Percentiles rank a stretch among this genome's conserved stretches.
Evolutionary conservation across 2,329 filamentous ascomycete species (phyloP).

Genomic region (Calonectria pseudoreteaudii): DNA sequence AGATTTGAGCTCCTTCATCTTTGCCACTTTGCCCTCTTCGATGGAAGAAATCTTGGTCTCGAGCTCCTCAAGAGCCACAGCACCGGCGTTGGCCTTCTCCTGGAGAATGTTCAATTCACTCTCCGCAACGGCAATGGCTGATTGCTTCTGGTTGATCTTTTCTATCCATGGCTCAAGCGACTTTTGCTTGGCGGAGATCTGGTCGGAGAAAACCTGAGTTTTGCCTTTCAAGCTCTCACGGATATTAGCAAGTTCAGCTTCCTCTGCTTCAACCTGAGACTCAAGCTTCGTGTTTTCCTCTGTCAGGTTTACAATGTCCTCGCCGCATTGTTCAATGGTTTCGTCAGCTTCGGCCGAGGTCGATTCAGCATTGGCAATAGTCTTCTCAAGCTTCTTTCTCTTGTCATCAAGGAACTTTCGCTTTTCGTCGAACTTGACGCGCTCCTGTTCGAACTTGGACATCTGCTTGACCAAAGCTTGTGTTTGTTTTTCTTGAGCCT

Average conservation of each 20-base stretch:
- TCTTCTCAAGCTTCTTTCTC: conserved; percentile 94
- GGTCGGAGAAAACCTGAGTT: conserved; percentile 92
- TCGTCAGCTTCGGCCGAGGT: conserved; percentile 80
- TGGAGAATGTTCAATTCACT: conserved; percentile 92
- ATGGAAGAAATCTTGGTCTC: conserved; percentile 82
- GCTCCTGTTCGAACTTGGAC: conserved; percentile 94
- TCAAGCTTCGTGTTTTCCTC: conserved; percentile 84
- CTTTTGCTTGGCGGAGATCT: conserved; percentile 93
- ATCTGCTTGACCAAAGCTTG: conserved; percentile 87
- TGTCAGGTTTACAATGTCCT: conserved; percentile 82
- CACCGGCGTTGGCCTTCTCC: conserved; percentile 89
- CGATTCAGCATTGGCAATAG: conserved; percentile 80
- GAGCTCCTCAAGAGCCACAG: conserved; percentile 85
- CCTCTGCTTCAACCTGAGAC: conserved; percentile 79
- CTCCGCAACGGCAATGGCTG: conserved; percentile 91
- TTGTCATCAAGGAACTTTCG: conserved; percentile 92
- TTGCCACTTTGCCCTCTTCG: conserved; percentile 76
- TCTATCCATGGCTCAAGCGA: conserved; percentile 95
- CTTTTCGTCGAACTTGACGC: conserved; percentile 98
- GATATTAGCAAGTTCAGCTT: conserved; percentile 84
- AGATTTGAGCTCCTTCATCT: conserved; percentile 79
- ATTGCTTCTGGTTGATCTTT: conserved; percentile 97
- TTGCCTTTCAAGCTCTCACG: conserved; percentile 93
- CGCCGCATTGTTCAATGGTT: conserved; percentile 80
- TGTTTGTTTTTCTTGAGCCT: conserved; percentile 83